A percentile compares a stretch with the other conserved stretches of the same genome.
Conservation (phyloP, 2,329 filamentous ascomycete genomes). For the Nothopassalora personata region DNA sequence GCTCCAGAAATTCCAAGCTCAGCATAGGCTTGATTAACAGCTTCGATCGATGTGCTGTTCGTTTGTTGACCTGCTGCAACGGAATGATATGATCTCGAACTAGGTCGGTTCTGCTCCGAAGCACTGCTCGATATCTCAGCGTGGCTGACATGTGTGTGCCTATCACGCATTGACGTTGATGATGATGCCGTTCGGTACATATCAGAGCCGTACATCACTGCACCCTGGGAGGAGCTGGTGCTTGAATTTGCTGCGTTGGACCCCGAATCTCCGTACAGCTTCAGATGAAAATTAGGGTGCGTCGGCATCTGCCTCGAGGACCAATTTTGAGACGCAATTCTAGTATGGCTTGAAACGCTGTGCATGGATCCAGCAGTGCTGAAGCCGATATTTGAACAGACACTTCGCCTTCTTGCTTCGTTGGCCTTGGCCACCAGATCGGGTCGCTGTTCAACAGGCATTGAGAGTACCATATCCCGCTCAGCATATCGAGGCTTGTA, state of each 20-base stretch:
- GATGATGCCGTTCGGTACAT: background rate
- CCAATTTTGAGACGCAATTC: background rate
- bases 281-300: background rate
- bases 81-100: background rate
- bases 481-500: slow-evolving; percentile 15
- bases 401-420: background rate
- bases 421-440: slow-evolving; percentile 5
- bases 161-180: background rate
- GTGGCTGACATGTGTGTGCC: background rate
- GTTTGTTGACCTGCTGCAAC: background rate
- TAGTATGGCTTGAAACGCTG: background rate
- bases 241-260: background rate
- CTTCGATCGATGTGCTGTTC: background rate
- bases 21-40: background rate
- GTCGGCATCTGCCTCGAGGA: background rate
- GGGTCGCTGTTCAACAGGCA: slow-evolving; percentile 11
- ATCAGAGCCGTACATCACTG: background rate
- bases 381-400: slow-evolving; percentile 11
- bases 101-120: background rate
- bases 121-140: background rate
- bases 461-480: slow-evolving; percentile 11
- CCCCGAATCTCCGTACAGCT: background rate
- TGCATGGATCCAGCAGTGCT: slow-evolving; percentile 1
- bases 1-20: background rate
- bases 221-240: background rate